A percentile compares a stretch with the other conserved stretches of the same genome.
phyloP scores from a whole-genome alignment of 2,329 filamentous ascomycete species.

The Calycina herbarum region DNA sequence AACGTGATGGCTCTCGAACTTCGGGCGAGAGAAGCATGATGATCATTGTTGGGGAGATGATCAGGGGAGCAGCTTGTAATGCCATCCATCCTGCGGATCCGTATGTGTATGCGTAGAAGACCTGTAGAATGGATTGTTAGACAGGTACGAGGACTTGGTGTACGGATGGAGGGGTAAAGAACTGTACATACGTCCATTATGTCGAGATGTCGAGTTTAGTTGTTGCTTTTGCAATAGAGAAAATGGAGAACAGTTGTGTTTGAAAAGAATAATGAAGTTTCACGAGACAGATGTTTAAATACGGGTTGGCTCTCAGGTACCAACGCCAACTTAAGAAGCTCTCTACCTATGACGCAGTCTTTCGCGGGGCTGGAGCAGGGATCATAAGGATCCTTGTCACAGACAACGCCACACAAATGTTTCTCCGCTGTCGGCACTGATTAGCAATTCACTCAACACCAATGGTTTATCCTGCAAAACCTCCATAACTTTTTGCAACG shows the following conservation, averaged over 20 bases:
- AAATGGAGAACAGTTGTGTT: neutral
- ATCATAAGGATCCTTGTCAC: neutral
- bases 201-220: neutral
- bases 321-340: neutral
- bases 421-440: neutral
- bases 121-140: conserved; percentile 37
- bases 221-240: neutral
- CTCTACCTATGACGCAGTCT: neutral
- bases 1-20: conserved; percentile 54
- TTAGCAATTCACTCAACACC: neutral
- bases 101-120: conserved; percentile 52
- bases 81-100: conserved; percentile 50
- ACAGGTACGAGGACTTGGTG: neutral
- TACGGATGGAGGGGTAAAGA: neutral
- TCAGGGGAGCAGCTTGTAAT: conserved; percentile 50
- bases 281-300: neutral
- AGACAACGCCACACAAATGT: neutral
- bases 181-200: conserved; percentile 24
- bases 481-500: neutral
- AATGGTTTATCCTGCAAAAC: neutral
- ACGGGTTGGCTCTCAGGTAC: conserved; percentile 3
- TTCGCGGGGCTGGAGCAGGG: neutral
- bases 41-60: conserved; percentile 61
- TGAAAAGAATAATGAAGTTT: neutral
- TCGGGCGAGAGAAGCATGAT: conserved; percentile 59